Conservation (phyloP, 345 rosid species). For the Sisymbrium altissimum region DNA sequence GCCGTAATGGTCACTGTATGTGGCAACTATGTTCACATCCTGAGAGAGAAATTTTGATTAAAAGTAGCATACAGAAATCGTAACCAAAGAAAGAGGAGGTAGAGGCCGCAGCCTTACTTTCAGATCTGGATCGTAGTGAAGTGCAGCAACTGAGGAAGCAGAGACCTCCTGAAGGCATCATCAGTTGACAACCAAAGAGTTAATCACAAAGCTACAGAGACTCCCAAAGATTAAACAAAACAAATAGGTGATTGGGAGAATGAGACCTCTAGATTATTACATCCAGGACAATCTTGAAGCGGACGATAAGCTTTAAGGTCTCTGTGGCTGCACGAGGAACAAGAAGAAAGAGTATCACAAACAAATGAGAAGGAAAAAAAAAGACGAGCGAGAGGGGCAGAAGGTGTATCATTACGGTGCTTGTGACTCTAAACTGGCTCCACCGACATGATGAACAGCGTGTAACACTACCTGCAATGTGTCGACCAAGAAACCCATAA, state of each 20-base stretch:
- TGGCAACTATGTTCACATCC: constrained; percentile 87
- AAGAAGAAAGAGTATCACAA: neutral
- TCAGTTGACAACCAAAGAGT: neutral
- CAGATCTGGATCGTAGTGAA: constrained; percentile 37
- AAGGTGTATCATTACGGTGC: constrained; percentile 41
- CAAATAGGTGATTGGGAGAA: neutral
- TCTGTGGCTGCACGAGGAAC: constrained; percentile 36
- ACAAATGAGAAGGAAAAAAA: neutral
- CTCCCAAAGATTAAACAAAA: neutral
- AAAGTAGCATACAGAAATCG: constrained; percentile 12
- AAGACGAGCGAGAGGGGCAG: neutral
- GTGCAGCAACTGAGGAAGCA: constrained; percentile 36
- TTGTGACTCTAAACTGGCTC: constrained; percentile 34
- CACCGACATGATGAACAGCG: constrained; percentile 35
- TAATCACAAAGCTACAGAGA: neutral
- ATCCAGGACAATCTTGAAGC: constrained; percentile 35
- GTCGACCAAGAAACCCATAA: neutral
- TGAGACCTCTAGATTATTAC: constrained; percentile 43
- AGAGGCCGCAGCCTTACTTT: constrained; percentile 42
- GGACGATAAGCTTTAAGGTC: constrained; percentile 37
- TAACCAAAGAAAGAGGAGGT: constrained; percentile 1
- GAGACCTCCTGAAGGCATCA: constrained; percentile 8
- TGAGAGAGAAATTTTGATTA: constrained; percentile 28
- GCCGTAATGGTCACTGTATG: constrained; percentile 77
- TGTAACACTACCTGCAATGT: constrained; percentile 44